Evolutionary conservation across 176 grass and related monocot genomes (phyloP).

Genomic region (Luzula sylvatica): DNA sequence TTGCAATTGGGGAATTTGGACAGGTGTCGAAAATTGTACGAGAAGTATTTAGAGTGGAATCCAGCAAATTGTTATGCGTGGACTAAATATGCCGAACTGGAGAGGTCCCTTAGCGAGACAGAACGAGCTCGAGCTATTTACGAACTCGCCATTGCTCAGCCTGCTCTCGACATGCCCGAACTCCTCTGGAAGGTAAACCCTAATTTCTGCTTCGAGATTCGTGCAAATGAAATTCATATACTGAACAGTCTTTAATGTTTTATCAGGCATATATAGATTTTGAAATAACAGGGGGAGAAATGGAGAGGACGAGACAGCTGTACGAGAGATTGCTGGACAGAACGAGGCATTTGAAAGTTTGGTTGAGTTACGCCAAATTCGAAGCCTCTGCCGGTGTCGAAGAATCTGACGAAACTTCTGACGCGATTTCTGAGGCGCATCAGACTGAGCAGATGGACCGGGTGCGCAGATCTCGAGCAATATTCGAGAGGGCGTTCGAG

Average conservation of each 20-base stretch:
- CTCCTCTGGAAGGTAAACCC: conserved; percentile 80
- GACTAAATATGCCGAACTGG: conserved; percentile 76
- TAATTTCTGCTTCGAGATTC: too few species aligned
- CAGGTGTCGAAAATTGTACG: conserved; percentile 58
- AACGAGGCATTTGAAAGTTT: conserved; percentile 87
- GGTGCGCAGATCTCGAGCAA: conserved; percentile 47
- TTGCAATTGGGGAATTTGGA: conserved; percentile 65
- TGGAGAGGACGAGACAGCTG: conserved; percentile 52
- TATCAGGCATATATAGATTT: conserved; percentile 75
- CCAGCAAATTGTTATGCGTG: conserved; percentile 77
- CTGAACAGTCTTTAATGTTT: too few species aligned
- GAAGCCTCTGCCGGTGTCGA: conserved; percentile 60
- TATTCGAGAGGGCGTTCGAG: conserved; percentile 78
- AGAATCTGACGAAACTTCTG: conserved; percentile 23
- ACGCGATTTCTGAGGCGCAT: conserved; percentile 19
- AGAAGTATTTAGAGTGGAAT: conserved; percentile 79
- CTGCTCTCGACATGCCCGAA: conserved; percentile 75
- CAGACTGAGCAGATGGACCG: conserved; percentile 27
- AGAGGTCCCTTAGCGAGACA: conserved; percentile 63
- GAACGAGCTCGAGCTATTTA: conserved; percentile 71
- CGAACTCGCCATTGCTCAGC: conserved; percentile 72
- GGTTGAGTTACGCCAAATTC: conserved; percentile 86
- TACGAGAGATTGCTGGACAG: conserved; percentile 81
- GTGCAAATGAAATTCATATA: too few species aligned
- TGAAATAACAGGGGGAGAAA: conserved; percentile 68